phyloP scores from a whole-genome alignment of 371 early-diverging fungal species.

The Rhizopus microsporus region DNA sequence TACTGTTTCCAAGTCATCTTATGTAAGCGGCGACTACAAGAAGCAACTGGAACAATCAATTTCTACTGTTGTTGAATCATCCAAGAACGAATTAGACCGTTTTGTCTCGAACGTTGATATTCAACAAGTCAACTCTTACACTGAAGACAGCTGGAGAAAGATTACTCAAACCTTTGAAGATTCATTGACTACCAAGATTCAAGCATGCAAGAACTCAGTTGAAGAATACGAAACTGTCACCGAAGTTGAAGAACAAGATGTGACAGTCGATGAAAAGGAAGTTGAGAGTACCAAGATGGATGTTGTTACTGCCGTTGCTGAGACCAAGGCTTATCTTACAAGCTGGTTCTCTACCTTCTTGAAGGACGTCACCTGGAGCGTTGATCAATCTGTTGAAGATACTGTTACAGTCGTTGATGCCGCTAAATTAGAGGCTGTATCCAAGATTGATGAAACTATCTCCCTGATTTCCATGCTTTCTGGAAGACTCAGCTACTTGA shows the following conservation, averaged over 20 bases:
- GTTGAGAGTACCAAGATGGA: slow-evolving; percentile 24
- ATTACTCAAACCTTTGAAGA: background rate
- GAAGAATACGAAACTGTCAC: slow-evolving; percentile 4
- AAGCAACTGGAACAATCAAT: slow-evolving; percentile 18
- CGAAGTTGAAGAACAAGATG: slow-evolving; percentile 1
- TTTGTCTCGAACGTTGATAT: slow-evolving; percentile 10
- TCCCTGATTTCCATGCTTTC: slow-evolving; percentile 14
- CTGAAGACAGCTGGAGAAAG: slow-evolving; percentile 16
- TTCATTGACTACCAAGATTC: background rate
- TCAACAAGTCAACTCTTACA: background rate
- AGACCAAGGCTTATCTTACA: slow-evolving; percentile 17
- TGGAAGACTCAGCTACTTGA: slow-evolving; percentile 13
- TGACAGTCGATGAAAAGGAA: slow-evolving; percentile 7
- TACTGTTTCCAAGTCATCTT: background rate
- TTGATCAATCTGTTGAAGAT: slow-evolving; percentile 4
- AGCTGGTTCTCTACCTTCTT: slow-evolving; percentile 19
- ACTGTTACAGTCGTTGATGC: slow-evolving; percentile 17
- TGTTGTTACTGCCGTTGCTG: slow-evolving; percentile 20
- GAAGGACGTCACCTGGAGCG: slow-evolving; percentile 17
- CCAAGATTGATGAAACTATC: slow-evolving; percentile 23
- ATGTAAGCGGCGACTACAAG: slow-evolving; percentile 14
- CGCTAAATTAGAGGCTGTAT: slow-evolving; percentile 20
- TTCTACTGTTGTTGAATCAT: slow-evolving; percentile 11
- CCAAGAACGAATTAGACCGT: slow-evolving; percentile 10
- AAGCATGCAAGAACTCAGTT: slow-evolving; percentile 10